Conservation (phyloP, 176 grass and related monocot species). For the Eleusine coracana region DNA sequence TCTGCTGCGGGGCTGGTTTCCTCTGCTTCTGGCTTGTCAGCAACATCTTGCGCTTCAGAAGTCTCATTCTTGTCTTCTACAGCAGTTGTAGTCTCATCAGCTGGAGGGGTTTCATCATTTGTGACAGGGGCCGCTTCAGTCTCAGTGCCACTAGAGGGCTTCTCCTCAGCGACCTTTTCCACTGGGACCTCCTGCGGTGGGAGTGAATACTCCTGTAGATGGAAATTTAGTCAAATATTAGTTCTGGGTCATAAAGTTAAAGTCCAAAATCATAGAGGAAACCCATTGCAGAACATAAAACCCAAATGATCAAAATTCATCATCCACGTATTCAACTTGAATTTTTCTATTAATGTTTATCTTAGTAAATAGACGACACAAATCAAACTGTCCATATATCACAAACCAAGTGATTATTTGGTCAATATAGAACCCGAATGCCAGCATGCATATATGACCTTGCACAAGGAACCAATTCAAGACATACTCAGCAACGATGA, state of each 20-base stretch:
- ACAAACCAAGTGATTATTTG: constrained; percentile 8
- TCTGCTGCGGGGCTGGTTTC: constrained; percentile 48
- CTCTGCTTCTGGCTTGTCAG: constrained; percentile 43
- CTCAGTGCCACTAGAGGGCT: constrained; percentile 31
- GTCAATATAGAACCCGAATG: neutral
- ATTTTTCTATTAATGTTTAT: neutral
- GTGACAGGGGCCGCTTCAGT: constrained; percentile 30
- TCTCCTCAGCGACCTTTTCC: constrained; percentile 47
- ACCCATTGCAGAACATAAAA: constrained; percentile 1
- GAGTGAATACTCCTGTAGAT: constrained; percentile 71
- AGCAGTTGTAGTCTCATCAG: constrained; percentile 24
- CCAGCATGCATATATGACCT: constrained; percentile 9
- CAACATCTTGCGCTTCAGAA: constrained; percentile 41
- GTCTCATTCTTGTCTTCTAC: constrained; percentile 46
- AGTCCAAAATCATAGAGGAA: constrained; percentile 32
- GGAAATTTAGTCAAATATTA: neutral
- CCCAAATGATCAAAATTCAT: neutral
- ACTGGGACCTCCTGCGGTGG: constrained; percentile 46
- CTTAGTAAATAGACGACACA: neutral
- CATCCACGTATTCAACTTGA: neutral
- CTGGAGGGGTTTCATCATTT: constrained; percentile 46
- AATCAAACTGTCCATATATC: constrained; percentile 11
- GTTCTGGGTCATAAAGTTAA: neutral
- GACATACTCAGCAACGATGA: neutral
- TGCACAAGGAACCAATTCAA: neutral